Evolutionary conservation across 2,329 filamentous ascomycete genomes (phyloP), one percentile per base, ranked within the genome.

Genomic region (Exophiala calicioides): DNA sequence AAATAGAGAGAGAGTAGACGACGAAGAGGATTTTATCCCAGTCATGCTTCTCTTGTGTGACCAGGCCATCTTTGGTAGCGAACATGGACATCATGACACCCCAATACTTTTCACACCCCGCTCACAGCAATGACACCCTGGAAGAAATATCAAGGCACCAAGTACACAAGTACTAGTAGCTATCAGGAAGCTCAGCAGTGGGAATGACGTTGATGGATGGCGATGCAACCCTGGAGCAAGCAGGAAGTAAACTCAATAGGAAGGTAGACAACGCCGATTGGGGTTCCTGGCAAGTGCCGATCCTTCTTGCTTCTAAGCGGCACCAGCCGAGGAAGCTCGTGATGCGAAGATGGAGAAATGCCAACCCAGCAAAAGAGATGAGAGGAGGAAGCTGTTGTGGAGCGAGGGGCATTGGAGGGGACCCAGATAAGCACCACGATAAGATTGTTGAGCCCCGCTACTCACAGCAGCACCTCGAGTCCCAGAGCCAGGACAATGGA

Each of bases 191-290:
- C 21, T 36, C 18, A 20, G 16, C 12, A 29, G 21, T 15, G 31
- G 36, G 27, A 29, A 15, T 19, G 18, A 36, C 12, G 13, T 35
- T 29, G 31, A 21, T 19, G 36, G 13, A 44, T n/a, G 26, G 24
- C 24, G 21, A 34, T 38, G 37, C 21, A 39, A 34, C 27, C 30
- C 37, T 15, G 21, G 18, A 34, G 27, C 13, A 7, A 4, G 21
- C 3, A 18, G 31, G 9, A n/a, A 34, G 47, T 47, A 19, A 5
- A 37, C 27, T 13, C 36, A 50, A 44, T 12, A 32, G 50, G 46
- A 44, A 47, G 50, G 50, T 47, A 43, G n/a, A 29, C 27, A 29
- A 47, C 30, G 36, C 23, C 38, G 31, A n/a, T 21, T 31, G 13
- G 23, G 31, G 27, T 24, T 41, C 20, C 24, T 21, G 34, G 23